Evolutionary conservation across 371 early-diverging fungal species (phyloP), one percentile per base, ranked within the genome.

Genomic region (Paraphysoderma sedebokerense): DNA sequence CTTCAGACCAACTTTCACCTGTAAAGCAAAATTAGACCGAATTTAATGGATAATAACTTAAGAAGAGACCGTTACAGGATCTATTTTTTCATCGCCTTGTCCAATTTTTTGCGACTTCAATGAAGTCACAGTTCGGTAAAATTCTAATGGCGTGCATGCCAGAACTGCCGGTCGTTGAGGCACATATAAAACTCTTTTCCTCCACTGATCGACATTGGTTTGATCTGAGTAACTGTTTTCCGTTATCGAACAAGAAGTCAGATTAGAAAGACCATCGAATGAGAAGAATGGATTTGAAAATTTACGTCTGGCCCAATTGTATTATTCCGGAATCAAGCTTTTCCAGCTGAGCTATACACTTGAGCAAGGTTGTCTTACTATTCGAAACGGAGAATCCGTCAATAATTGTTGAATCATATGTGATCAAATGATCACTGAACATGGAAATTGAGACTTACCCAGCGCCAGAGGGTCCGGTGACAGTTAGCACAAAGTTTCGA

Each of bases 331-430:
- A 59, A 15, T 82, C 74, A 50, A 72, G 74, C 3, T 74, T 62
- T 3, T 76, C 63, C 15, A 85, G 68, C 48, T 86, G 78, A 9
- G 87, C 81, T 38, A 90, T 60, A 52, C 84, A 85, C 55, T 82
- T 82, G 29, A 90, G 67, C 5, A 90, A 60, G 0, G 91, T 90
- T 1, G 87, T 81, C 57, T 90, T 87, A 24, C 87, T 79, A 60
- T n/a, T n/a, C n/a, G n/a, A n/a, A n/a, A n/a, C n/a, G n/a, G n/a
- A n/a, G n/a, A n/a, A n/a, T n/a, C n/a, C n/a, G n/a, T n/a, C n/a
- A n/a, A n/a, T n/a, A n/a, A n/a, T n/a, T n/a, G n/a, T n/a, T n/a
- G n/a, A n/a, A n/a, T n/a, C n/a, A n/a, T n/a, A n/a, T n/a, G n/a
- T n/a, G n/a, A n/a, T n/a, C n/a, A n/a, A n/a, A n/a, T n/a, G n/a